A percentile compares a stretch with the other conserved stretches of the same genome.
These are phyloP conservation scores for Acacia melanoxylon DNA, from an alignment of 306 rosid genomes.

Conservation along the genomic window DNA sequence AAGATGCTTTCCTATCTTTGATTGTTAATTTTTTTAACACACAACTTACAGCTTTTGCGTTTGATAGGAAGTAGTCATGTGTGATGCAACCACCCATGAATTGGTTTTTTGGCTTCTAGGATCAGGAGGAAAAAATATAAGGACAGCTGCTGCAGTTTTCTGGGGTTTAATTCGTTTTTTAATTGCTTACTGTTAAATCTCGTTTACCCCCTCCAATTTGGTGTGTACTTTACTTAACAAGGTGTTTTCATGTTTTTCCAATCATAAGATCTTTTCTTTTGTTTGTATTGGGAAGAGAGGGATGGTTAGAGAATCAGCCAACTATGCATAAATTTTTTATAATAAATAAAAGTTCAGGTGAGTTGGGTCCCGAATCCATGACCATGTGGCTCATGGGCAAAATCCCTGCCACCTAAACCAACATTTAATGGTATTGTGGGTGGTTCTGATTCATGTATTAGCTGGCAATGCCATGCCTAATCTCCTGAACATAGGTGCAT, in stretches of 20 bases:
- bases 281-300: not conserved
- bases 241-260: not conserved
- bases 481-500: not conserved
- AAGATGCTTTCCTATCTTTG: not conserved
- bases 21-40: not conserved
- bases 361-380: not conserved
- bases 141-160: not conserved
- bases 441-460: not conserved
- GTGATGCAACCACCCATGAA: not conserved
- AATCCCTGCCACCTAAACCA: not conserved
- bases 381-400: not conserved
- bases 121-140: not conserved
- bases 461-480: not conserved
- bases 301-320: not conserved
- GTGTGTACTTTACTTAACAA: not conserved
- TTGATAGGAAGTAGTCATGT: not conserved
- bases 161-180: not conserved
- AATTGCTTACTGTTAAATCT: not conserved
- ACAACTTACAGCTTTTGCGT: not conserved
- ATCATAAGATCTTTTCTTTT: not conserved
- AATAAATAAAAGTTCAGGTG: not conserved
- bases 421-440: not conserved
- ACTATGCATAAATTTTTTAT: not conserved
- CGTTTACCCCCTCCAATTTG: not conserved
- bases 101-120: not conserved